These are phyloP conservation scores for Thermothielavioides terrestris DNA, from an alignment of 495 filamentous ascomycete species.

Conservation along the genomic window DNA sequence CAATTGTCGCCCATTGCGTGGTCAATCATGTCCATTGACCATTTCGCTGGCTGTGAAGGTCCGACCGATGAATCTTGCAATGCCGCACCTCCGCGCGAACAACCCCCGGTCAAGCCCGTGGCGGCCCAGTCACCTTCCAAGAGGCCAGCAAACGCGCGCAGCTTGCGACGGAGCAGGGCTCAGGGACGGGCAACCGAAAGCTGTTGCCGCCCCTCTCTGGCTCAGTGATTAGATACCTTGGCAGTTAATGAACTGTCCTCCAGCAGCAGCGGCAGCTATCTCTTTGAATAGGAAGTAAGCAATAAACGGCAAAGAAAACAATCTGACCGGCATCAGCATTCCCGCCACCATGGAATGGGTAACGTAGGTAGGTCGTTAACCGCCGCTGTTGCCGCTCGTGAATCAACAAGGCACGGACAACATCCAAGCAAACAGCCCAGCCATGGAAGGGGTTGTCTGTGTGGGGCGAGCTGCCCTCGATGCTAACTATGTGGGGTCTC, in stretches of 20 bases:
- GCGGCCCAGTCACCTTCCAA: not conserved
- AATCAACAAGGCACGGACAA: not conserved
- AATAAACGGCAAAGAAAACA: not conserved
- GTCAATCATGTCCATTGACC: conserved; percentile 4
- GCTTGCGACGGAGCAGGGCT: not conserved
- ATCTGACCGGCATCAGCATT: not conserved
- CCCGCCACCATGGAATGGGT: not conserved
- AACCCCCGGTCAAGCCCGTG: not conserved
- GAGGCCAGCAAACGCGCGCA: not conserved
- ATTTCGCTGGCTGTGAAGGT: conserved; percentile 5
- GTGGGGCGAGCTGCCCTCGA: conserved; percentile 1
- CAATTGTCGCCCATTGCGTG: not conserved
- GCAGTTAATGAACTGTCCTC: too few relatives aligned
- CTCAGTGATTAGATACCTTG: too few relatives aligned
- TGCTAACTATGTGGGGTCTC: not conserved
- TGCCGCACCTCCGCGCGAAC: conserved; percentile 10
- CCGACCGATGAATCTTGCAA: conserved; percentile 7
- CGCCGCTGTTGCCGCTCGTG: too few relatives aligned
- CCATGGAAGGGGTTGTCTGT: not conserved
- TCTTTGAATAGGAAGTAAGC: not conserved
- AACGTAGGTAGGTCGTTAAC: too few relatives aligned
- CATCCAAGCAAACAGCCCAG: conserved; percentile 5
- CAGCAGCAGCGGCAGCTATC: too few relatives aligned
- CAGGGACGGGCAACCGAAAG: too few relatives aligned
- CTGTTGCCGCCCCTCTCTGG: too few relatives aligned